phyloP scores from a whole-genome alignment of 768 basidiomycete species.

The Erythrobasidium yunnanense region DNA sequence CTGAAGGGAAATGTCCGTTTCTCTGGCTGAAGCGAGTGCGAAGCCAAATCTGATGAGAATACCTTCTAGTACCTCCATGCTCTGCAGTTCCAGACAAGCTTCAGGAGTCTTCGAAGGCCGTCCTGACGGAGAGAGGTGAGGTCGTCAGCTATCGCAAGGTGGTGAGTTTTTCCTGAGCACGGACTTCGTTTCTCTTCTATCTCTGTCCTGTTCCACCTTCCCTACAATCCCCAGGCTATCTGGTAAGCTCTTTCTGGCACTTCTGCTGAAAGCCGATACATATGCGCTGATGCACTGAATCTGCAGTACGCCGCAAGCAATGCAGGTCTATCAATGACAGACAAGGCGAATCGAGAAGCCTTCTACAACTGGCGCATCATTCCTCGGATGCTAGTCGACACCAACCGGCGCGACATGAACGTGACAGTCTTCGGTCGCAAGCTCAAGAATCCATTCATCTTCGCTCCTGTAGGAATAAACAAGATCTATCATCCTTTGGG shows the following conservation, averaged over 20 bases:
- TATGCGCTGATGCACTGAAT: too few relatives aligned
- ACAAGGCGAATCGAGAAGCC: conserved; percentile 55
- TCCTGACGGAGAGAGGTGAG: conserved; percentile 41
- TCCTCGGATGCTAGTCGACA: conserved; percentile 48
- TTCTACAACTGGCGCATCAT: conserved; percentile 62
- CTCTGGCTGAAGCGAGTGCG: neutral
- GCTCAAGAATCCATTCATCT: conserved; percentile 49
- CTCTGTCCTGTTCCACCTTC: too few relatives aligned
- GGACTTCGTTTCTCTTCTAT: too few relatives aligned
- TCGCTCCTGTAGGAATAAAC: conserved; percentile 61
- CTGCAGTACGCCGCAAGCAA: conserved; percentile 57
- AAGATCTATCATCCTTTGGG: conserved; percentile 60
- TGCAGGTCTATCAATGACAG: conserved; percentile 61
- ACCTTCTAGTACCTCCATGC: conserved; percentile 33
- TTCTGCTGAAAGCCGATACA: too few relatives aligned
- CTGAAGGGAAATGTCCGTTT: conserved; percentile 3
- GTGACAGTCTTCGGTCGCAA: conserved; percentile 39
- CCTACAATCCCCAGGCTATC: too few relatives aligned
- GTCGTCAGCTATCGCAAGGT: conserved; percentile 46
- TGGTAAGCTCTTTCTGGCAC: too few relatives aligned
- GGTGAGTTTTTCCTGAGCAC: too few relatives aligned
- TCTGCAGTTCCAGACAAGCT: conserved; percentile 44
- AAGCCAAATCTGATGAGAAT: conserved; percentile 23
- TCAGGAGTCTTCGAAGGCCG: neutral
- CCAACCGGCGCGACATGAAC: conserved; percentile 47